phyloP scores from a whole-genome alignment of 352 stramenopile species.

The Phytopythium vexans region DNA sequence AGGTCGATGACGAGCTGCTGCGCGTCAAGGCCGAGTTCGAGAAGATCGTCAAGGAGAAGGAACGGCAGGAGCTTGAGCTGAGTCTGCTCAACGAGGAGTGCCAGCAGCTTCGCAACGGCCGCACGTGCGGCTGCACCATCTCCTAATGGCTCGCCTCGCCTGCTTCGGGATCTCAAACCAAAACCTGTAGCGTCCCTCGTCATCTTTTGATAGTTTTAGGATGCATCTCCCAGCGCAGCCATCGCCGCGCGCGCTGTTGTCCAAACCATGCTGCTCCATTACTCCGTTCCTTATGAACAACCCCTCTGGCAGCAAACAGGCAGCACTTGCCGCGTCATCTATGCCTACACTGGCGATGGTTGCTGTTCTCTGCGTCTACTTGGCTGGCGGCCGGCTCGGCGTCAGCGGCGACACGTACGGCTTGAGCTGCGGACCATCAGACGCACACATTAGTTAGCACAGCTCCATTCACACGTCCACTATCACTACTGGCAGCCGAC shows the following conservation, averaged over 20 bases:
- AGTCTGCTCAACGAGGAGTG: slow-evolving; percentile 74
- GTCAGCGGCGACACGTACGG: slow-evolving; percentile 80
- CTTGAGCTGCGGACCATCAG: slow-evolving; percentile 52
- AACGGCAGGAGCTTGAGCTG: slow-evolving; percentile 77
- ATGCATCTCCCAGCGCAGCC: too few relatives aligned
- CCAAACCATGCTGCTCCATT: slow-evolving; percentile 3
- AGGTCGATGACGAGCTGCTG: slow-evolving; percentile 55
- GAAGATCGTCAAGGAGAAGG: slow-evolving; percentile 75
- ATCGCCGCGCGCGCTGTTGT: too few relatives aligned
- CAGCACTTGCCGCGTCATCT: too few relatives aligned
- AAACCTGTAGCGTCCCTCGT: not conserved
- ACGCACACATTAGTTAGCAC: not conserved
- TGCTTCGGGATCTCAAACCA: not conserved
- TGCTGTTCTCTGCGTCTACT: slow-evolving; percentile 8
- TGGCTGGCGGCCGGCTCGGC: slow-evolving; percentile 48
- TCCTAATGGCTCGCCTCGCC: slow-evolving; percentile 26
- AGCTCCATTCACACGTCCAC: not conserved
- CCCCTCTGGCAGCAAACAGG: too few relatives aligned
- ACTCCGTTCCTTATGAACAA: too few relatives aligned
- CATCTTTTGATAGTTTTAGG: not conserved
- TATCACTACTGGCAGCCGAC: not conserved
- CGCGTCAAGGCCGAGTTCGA: slow-evolving; percentile 69
- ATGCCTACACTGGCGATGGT: too few relatives aligned
- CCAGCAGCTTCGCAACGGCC: slow-evolving; percentile 68
- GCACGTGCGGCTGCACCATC: slow-evolving; percentile 68